phyloP scores from a whole-genome alignment of 768 basidiomycete species.

The Fomitopsis pulvina region DNA sequence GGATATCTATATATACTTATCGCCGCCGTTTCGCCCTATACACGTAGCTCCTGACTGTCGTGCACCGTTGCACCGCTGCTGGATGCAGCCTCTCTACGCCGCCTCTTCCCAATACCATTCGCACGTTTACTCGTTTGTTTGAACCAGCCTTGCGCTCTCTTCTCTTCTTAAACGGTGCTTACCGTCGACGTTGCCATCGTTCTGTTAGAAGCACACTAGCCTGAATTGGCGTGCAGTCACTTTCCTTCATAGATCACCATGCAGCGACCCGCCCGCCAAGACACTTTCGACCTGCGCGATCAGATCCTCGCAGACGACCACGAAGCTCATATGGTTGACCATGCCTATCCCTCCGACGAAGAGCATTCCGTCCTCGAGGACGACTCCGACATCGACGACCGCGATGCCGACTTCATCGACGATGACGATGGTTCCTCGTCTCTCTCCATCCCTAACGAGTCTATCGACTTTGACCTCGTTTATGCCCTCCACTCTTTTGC shows the following conservation, averaged over 20 bases:
- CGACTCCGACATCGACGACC: conserved; percentile 70
- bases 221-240: background rate
- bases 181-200: too few relatives aligned
- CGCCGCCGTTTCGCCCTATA: too few relatives aligned
- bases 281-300: conserved; percentile 69
- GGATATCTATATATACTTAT: too few relatives aligned
- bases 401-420: conserved; percentile 59
- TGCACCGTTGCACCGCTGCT: too few relatives aligned
- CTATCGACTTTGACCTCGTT: conserved; percentile 89
- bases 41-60: too few relatives aligned
- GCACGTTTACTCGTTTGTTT: too few relatives aligned
- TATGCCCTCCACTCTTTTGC: conserved; percentile 95
- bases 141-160: too few relatives aligned
- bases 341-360: conserved; percentile 55
- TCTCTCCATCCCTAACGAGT: conserved; percentile 84
- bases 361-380: conserved; percentile 82
- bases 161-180: too few relatives aligned
- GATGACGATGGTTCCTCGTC: conserved; percentile 77
- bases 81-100: too few relatives aligned
- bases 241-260: background rate
- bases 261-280: conserved; percentile 31
- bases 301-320: conserved; percentile 50
- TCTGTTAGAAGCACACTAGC: background rate
- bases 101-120: too few relatives aligned
- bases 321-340: conserved; percentile 43